Percentiles rank a stretch among this genome's conserved stretches.
phyloP scores from a whole-genome alignment of 2,329 filamentous ascomycete genomes.

The Pseudohalonectria lignicola region DNA sequence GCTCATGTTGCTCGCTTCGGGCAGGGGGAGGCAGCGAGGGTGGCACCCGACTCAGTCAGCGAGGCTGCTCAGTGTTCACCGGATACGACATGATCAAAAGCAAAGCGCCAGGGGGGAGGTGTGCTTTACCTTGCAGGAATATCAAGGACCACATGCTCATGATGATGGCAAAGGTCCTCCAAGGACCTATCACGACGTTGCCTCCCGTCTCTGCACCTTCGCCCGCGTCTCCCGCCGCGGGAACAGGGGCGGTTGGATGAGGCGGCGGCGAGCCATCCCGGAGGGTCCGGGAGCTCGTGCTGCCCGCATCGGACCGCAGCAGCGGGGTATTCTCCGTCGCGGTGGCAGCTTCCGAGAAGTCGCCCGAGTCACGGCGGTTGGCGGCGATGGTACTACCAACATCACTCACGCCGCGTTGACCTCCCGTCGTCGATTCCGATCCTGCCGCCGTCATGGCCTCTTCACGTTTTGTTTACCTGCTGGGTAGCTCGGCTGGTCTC shows the following conservation, averaged over 20 bases:
- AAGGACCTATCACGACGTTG: constrained; percentile 12
- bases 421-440: not conserved
- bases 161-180: constrained; percentile 32
- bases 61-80: no score
- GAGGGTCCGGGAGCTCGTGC: constrained; percentile 7
- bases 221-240: not conserved
- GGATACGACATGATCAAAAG: not conserved
- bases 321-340: constrained; percentile 17
- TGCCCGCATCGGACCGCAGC: constrained; percentile 12
- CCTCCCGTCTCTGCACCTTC: not conserved
- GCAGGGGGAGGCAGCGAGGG: not conserved
- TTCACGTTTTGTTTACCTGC: not conserved
- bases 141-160: constrained; percentile 44
- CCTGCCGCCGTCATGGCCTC: not conserved
- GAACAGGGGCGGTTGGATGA: not conserved
- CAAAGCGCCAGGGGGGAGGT: not conserved
- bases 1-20: constrained; percentile 56
- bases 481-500: not conserved
- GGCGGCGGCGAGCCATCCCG: not conserved
- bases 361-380: constrained; percentile 1
- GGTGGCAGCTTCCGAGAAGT: constrained; percentile 10
- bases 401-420: not conserved
- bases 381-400: no score
- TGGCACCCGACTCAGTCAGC: not conserved
- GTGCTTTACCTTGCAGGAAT: constrained; percentile 44